Percentiles rank a stretch among this genome's conserved stretches.
Conservation (phyloP, 1,284 basidiomycete genomes). For the Cutaneotrichosporon curvatum region DNA sequence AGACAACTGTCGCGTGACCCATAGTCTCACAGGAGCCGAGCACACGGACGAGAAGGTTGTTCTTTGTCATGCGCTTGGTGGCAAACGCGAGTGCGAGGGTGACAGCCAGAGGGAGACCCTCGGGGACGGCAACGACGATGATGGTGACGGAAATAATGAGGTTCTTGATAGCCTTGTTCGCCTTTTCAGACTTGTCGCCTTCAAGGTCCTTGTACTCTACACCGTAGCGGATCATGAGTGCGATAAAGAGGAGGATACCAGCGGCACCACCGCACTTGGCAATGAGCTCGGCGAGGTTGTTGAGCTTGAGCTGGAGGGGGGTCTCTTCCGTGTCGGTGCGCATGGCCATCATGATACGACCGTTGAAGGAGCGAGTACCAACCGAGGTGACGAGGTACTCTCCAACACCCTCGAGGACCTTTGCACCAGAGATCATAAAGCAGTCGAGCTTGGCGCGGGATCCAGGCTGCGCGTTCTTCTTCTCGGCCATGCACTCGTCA, state of each 20-base stretch:
- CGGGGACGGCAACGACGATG: constrained; percentile 93
- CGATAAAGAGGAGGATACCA: constrained; percentile 72
- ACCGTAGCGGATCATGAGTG: constrained; percentile 91
- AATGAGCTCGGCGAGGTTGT: constrained; percentile 84
- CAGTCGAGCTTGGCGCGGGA: constrained; percentile 67
- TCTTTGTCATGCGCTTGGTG: constrained; percentile 91
- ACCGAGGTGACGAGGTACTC: constrained; percentile 87
- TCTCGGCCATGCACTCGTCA: constrained; percentile 60
- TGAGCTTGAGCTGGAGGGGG: constrained; percentile 89
- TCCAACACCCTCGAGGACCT: constrained; percentile 91
- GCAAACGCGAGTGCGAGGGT: constrained; percentile 95
- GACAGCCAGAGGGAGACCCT: constrained; percentile 92
- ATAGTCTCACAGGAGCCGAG: constrained; percentile 96
- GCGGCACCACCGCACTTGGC: constrained; percentile 80
- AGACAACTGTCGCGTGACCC: constrained; percentile 94
- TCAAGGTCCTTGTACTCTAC: constrained; percentile 68
- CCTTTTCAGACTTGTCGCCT: constrained; percentile 56
- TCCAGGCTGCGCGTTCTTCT: constrained; percentile 40
- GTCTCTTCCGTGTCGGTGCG: constrained; percentile 52
- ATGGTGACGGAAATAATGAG: constrained; percentile 65
- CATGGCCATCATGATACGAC: constrained; percentile 78
- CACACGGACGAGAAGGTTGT: constrained; percentile 89
- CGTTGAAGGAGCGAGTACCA: constrained; percentile 87
- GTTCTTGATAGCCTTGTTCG: constrained; percentile 55
- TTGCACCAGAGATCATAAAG: constrained; percentile 88